Percentiles rank a stretch among this genome's conserved stretches.
Conservation (phyloP, 1,284 basidiomycete species). For the Leccinum pachyderme region DNA sequence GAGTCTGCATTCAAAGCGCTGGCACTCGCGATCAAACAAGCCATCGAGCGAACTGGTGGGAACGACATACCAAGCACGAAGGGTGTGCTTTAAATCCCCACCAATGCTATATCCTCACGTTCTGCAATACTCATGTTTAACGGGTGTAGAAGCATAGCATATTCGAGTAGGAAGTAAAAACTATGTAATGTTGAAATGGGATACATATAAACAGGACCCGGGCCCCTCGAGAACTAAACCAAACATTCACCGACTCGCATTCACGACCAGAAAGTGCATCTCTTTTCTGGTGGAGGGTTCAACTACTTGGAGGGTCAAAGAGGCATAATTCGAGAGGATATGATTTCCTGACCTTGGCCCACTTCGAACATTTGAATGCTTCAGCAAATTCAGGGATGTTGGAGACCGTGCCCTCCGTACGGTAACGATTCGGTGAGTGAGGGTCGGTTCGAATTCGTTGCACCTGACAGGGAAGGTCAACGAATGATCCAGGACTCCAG, state of each 20-base stretch:
- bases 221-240: conserved; percentile 7
- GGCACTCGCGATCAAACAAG: conserved; percentile 93
- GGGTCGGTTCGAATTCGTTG: conserved; percentile 84
- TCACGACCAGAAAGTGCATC: conserved; percentile 67
- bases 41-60: conserved; percentile 86
- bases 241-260: conserved; percentile 2
- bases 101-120: not conserved
- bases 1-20: conserved; percentile 98
- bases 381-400: conserved; percentile 79
- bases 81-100: conserved; percentile 69
- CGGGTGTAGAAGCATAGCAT: not conserved
- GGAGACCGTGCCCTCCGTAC: conserved; percentile 79
- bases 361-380: conserved; percentile 73
- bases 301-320: conserved; percentile 40
- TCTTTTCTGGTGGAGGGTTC: conserved; percentile 64
- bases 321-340: not conserved
- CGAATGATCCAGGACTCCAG: not conserved
- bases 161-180: not conserved
- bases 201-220: conserved; percentile 18
- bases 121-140: not conserved
- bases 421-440: conserved; percentile 79
- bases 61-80: conserved; percentile 97
- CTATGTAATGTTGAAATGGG: conserved; percentile 7
- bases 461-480: conserved; percentile 44
- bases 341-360: conserved; percentile 52